phyloP scores from a whole-genome alignment of 768 basidiomycete genomes.

The Amanita inopinata region DNA sequence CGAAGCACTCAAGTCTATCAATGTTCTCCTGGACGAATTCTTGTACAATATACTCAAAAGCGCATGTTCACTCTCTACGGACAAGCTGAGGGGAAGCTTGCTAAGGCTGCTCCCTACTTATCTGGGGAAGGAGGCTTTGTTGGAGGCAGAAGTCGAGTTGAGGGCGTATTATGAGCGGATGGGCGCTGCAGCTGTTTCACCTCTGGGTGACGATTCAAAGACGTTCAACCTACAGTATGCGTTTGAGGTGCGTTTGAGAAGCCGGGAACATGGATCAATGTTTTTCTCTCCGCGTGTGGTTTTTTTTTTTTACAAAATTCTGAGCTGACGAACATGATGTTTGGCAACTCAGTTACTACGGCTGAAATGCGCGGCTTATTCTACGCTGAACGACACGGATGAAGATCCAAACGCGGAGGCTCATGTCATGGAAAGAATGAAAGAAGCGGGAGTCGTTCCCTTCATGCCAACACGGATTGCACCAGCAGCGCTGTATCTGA shows the following conservation, averaged over 20 bases:
- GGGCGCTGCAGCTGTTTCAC: constrained; percentile 21
- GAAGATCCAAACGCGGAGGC: constrained; percentile 62
- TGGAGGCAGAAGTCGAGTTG: constrained; percentile 90
- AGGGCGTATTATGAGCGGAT: constrained; percentile 84
- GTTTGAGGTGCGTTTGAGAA: constrained; percentile 57
- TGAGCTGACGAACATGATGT: constrained; percentile 4
- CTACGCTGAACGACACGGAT: constrained; percentile 71
- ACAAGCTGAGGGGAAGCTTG: constrained; percentile 63
- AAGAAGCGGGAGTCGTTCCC: constrained; percentile 35
- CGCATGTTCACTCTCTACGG: constrained; percentile 61
- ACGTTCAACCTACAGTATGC: constrained; percentile 66
- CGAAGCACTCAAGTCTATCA: constrained; percentile 72
- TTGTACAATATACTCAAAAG: constrained; percentile 60
- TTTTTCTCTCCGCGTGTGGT: too few species aligned
- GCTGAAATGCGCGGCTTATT: constrained; percentile 84
- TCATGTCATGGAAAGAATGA: constrained; percentile 55
- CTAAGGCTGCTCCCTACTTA: constrained; percentile 67
- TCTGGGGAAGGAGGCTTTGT: constrained; percentile 83
- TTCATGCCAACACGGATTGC: constrained; percentile 52
- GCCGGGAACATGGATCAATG: too few species aligned
- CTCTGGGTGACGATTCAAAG: constrained; percentile 40
- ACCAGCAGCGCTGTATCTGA: constrained; percentile 83
- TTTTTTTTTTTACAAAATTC: constrained; percentile 9
- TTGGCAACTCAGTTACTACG: constrained; percentile 62
- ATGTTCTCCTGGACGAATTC: constrained; percentile 78